A percentile compares a stretch with the other conserved stretches of the same genome.
Evolutionary conservation across 2,329 filamentous ascomycete species (phyloP).

Genomic region (Botrytis pseudocinerea): DNA sequence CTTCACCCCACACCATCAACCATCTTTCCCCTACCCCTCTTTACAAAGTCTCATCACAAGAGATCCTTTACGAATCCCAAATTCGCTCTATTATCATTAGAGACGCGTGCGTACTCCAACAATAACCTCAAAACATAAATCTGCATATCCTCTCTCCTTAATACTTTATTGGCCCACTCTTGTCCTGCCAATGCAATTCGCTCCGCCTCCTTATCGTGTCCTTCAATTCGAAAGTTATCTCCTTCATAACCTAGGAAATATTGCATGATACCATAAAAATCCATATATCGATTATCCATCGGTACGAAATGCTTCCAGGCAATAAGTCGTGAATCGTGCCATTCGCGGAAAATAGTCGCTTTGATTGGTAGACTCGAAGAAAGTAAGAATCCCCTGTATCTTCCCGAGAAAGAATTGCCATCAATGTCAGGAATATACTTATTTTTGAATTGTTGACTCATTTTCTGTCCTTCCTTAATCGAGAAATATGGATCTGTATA

Average conservation of each 20-base stretch:
- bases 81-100: constrained; percentile 41
- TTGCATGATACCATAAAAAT: constrained; percentile 72
- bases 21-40: not conserved
- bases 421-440: constrained; percentile 79
- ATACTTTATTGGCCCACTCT: constrained; percentile 70
- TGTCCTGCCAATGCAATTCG: constrained; percentile 66
- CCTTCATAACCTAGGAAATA: constrained; percentile 69
- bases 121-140: constrained; percentile 64
- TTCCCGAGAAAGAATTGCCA: constrained; percentile 70
- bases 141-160: constrained; percentile 69
- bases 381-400: constrained; percentile 68
- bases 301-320: constrained; percentile 83
- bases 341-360: constrained; percentile 75
- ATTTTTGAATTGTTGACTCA: constrained; percentile 56
- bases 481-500: constrained; percentile 46
- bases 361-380: constrained; percentile 74
- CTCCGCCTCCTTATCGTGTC: constrained; percentile 56
- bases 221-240: constrained; percentile 34
- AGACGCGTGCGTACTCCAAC: constrained; percentile 56
- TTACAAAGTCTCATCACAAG: constrained; percentile 16
- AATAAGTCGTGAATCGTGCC: constrained; percentile 74
- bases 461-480: constrained; percentile 51
- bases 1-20: not conserved
- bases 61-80: constrained; percentile 41
- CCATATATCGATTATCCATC: constrained; percentile 73